Conservation (phyloP, 352 stramenopile genomes). For the Phytophthora ramorum region DNA sequence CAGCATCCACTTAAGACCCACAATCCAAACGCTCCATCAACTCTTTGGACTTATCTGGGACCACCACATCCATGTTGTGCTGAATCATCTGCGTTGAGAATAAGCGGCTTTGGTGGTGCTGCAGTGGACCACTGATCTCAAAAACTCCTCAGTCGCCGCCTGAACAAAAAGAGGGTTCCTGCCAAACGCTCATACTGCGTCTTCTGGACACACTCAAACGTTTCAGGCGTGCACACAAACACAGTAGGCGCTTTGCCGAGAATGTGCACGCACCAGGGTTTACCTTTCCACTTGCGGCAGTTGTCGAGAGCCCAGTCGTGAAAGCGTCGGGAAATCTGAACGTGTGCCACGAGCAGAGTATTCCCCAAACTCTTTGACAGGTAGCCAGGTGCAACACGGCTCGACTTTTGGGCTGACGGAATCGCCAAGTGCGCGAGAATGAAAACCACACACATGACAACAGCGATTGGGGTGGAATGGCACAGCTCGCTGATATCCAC, state of each 20-base stretch:
- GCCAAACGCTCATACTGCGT: conserved; percentile 49
- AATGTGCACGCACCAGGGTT: conserved; percentile 56
- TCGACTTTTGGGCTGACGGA: conserved; percentile 22
- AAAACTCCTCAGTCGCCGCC: conserved; percentile 37
- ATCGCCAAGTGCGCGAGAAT: conserved; percentile 35
- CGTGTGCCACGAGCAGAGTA: conserved; percentile 51
- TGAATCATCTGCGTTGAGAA: conserved; percentile 37
- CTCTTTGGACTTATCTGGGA: conserved; percentile 20
- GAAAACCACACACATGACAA: conserved; percentile 14
- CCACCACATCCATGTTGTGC: conserved; percentile 29
- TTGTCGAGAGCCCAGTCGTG: conserved; percentile 68
- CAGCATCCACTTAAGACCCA: conserved; percentile 42
- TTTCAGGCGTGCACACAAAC: conserved; percentile 35
- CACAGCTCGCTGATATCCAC: conserved; percentile 4
- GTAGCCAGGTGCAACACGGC: conserved; percentile 40
- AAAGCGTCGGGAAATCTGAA: conserved; percentile 46
- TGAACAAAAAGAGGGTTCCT: conserved; percentile 44
- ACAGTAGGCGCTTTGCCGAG: conserved; percentile 45
- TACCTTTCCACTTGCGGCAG: conserved; percentile 44
- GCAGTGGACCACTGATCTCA: conserved; percentile 40
- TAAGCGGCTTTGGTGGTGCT: conserved; percentile 44
- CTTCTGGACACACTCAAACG: conserved; percentile 52
- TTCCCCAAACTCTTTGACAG: conserved; percentile 58
- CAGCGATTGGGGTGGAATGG: conserved; percentile 1
- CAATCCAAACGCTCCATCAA: conserved; percentile 23